Conservation (phyloP, 805 yeast species). For the Zygosaccharomyces rouxii region DNA sequence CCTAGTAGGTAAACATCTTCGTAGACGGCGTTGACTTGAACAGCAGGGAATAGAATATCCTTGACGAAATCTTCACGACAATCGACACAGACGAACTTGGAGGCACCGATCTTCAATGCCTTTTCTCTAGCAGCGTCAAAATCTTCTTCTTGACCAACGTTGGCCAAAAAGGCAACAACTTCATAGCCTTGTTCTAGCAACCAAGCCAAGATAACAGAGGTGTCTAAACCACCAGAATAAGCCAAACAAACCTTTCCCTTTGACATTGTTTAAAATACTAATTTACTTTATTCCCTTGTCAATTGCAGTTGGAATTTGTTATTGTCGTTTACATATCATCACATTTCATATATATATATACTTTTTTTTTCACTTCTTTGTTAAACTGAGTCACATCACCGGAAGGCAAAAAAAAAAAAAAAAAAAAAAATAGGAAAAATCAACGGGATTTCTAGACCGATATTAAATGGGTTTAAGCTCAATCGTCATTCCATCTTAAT, state of each 20-base stretch:
- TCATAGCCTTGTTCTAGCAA: constrained; percentile 96
- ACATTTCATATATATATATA: not conserved
- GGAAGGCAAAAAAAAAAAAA: not conserved
- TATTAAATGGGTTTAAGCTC: too few species aligned
- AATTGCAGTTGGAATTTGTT: not conserved
- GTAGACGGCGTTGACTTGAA: constrained; percentile 95
- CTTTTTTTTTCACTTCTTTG: not conserved
- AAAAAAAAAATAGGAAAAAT: not conserved
- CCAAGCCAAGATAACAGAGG: constrained; percentile 98
- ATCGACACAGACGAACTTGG: constrained; percentile 90
- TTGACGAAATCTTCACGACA: constrained; percentile 94
- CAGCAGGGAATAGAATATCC: constrained; percentile 89
- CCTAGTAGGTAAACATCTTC: constrained; percentile 96
- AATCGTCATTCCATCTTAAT: too few species aligned
- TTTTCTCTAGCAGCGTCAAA: constrained; percentile 94
- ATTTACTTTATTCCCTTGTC: not conserved
- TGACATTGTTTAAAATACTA: constrained; percentile 50
- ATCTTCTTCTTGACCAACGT: constrained; percentile 99
- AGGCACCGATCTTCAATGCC: constrained; percentile 95
- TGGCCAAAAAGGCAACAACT: constrained; percentile 96
- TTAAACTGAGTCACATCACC: not conserved
- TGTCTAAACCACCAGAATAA: constrained; percentile 98
- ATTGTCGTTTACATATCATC: not conserved
- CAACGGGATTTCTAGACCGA: not conserved
- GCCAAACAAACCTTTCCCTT: constrained; percentile 99